These are phyloP conservation scores for Rosa chinensis DNA, from an alignment of 306 rosid genomes.

Conservation along the genomic window DNA sequence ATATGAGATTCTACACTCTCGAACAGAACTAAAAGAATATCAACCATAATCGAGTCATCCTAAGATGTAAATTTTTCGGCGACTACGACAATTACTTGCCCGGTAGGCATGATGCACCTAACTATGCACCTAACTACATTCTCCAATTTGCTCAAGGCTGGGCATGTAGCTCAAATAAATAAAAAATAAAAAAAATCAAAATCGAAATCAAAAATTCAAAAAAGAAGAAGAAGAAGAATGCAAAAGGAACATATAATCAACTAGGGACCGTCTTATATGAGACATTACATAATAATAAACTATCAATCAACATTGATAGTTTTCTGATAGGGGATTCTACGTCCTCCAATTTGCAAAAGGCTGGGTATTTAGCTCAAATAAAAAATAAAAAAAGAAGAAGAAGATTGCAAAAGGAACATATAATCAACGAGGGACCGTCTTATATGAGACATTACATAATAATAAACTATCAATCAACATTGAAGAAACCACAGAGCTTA, in stretches of 20 bases:
- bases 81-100: background rate
- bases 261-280: background rate
- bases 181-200: too few species aligned
- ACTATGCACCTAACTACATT: background rate
- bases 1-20: background rate
- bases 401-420: background rate
- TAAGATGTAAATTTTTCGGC: background rate
- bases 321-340: background rate
- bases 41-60: background rate
- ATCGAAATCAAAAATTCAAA: too few species aligned
- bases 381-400: too few species aligned
- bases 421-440: background rate
- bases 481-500: background rate
- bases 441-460: background rate
- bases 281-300: background rate
- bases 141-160: background rate
- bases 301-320: background rate
- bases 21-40: background rate
- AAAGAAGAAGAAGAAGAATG: background rate
- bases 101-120: background rate
- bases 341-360: background rate
- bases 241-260: background rate
- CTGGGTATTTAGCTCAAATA: background rate
- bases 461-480: background rate
- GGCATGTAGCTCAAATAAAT: background rate